Conservation (phyloP, 768 basidiomycete species). For the Tylopilus vinaceipallidus region DNA sequence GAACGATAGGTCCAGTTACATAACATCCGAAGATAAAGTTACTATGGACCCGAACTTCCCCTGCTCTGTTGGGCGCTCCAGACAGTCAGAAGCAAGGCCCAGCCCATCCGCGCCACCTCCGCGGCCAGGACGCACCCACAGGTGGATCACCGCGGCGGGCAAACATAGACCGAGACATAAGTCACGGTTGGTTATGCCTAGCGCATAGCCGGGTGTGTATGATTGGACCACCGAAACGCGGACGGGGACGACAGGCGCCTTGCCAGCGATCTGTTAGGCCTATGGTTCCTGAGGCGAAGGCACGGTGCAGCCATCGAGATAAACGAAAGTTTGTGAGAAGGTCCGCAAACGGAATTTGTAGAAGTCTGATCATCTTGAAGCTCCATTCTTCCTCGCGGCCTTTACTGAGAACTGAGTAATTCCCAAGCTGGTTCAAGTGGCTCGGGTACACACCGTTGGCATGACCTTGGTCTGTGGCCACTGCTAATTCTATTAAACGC, state of each 20-base stretch:
- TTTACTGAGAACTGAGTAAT: neutral
- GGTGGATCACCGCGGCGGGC: no score
- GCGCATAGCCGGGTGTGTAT: constrained; percentile 1
- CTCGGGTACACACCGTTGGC: constrained; percentile 4
- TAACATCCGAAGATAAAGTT: constrained; percentile 25
- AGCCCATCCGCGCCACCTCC: neutral
- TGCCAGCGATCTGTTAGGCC: constrained; percentile 11
- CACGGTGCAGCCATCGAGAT: constrained; percentile 13
- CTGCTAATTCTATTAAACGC: neutral
- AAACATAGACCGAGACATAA: no score
- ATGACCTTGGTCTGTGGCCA: neutral
- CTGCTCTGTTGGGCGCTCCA: constrained; percentile 12
- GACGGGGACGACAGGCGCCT: no score
- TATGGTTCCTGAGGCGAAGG: constrained; percentile 25
- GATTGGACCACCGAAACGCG: neutral
- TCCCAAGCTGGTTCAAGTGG: neutral
- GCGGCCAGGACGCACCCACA: neutral
- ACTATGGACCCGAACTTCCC: constrained; percentile 17
- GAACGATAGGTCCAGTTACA: constrained; percentile 20
- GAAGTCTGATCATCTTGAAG: constrained; percentile 16
- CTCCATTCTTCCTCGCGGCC: constrained; percentile 1
- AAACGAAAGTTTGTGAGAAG: constrained; percentile 18
- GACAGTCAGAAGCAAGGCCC: constrained; percentile 7
- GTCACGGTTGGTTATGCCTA: no score
- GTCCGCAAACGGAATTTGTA: constrained; percentile 3